phyloP scores from a whole-genome alignment of 2,329 filamentous ascomycete genomes.

The Calonectria leucothoes region DNA sequence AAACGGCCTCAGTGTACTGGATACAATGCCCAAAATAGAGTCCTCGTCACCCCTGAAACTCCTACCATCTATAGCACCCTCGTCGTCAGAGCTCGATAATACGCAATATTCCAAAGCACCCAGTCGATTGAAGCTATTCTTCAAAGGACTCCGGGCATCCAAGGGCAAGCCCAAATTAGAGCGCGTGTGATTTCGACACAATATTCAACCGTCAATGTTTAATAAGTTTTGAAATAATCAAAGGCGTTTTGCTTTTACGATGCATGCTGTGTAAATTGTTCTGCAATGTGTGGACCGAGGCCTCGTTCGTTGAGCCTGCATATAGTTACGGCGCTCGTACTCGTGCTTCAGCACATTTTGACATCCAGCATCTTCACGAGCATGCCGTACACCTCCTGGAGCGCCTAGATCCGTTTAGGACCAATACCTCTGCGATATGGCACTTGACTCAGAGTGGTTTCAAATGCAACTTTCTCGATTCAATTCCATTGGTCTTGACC shows the following conservation, averaged over 20 bases:
- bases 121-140: not conserved
- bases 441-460: not conserved
- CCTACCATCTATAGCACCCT: not conserved
- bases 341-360: not conserved
- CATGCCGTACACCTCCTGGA: not conserved
- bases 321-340: not conserved
- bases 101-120: not conserved
- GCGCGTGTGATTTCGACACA: no score
- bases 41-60: not conserved
- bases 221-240: not conserved
- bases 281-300: no score
- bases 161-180: not conserved
- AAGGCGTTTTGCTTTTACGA: not conserved
- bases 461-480: not conserved
- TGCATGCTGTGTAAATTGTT: not conserved
- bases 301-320: not conserved
- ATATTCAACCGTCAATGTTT: no score
- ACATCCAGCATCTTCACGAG: not conserved
- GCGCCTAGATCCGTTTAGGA: not conserved
- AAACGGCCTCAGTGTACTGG: not conserved
- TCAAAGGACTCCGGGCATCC: not conserved
- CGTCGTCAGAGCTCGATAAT: not conserved
- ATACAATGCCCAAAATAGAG: not conserved
- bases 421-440: not conserved
- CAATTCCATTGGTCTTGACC: not conserved